phyloP scores from a whole-genome alignment of 352 stramenopile genomes.

The Discostella stelligera region DNA sequence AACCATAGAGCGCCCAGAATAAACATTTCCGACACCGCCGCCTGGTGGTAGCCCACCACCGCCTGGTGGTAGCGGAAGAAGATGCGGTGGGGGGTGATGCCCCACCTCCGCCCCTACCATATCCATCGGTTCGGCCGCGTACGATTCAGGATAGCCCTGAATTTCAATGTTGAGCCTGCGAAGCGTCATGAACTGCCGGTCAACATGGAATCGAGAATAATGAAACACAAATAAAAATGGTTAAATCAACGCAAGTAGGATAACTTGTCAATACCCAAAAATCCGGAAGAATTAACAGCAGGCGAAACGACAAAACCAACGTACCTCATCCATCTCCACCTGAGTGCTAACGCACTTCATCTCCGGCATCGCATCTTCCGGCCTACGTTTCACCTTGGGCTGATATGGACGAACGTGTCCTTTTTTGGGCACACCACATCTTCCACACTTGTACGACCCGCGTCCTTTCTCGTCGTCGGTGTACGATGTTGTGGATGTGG shows the following conservation, averaged over 20 bases:
- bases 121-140: conserved; percentile 64
- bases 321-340: conserved; percentile 80
- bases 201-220: conserved; percentile 7
- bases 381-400: conserved; percentile 71
- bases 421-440: conserved; percentile 84
- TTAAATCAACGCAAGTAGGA: neutral
- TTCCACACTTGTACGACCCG: conserved; percentile 76
- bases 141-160: conserved; percentile 78
- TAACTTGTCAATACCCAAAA: neutral
- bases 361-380: conserved; percentile 67
- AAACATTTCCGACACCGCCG: neutral
- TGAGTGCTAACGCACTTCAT: conserved; percentile 76
- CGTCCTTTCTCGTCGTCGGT: conserved; percentile 72
- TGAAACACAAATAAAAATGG: conserved; percentile 3
- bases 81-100: conserved; percentile 10
- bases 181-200: conserved; percentile 72
- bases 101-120: conserved; percentile 32
- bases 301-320: conserved; percentile 17
- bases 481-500: conserved; percentile 31
- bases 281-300: neutral
- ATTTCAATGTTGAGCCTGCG: conserved; percentile 77
- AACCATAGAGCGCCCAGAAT: neutral
- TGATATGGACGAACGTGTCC: conserved; percentile 84
- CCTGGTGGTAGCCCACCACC: neutral
- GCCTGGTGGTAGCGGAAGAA: neutral